phyloP scores from a whole-genome alignment of 257 asterid genomes.

The Linderniella brevidens region DNA sequence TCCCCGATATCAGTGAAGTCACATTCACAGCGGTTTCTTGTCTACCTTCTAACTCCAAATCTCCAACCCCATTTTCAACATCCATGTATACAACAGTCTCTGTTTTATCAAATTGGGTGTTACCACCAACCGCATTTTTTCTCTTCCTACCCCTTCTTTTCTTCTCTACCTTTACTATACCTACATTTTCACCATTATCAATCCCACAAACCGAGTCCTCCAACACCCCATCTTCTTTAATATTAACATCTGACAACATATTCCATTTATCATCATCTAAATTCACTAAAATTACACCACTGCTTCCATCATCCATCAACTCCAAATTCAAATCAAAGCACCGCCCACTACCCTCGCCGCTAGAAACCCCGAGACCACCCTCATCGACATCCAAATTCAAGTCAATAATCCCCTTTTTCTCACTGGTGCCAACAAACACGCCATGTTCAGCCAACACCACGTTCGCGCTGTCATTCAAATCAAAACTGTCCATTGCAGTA shows the following conservation, averaged over 20 bases:
- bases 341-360: constrained; percentile 19
- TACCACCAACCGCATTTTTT: constrained; percentile 17
- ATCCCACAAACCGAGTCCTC: constrained; percentile 15
- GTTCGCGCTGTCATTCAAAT: constrained; percentile 32
- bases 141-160: constrained; percentile 61
- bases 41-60: constrained; percentile 15
- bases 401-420: constrained; percentile 32
- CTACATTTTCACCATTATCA: constrained; percentile 17
- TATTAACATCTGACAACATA: background rate
- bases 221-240: constrained; percentile 9
- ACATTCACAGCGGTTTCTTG: constrained; percentile 15
- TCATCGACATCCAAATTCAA: constrained; percentile 54
- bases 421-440: constrained; percentile 11
- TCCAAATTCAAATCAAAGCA: constrained; percentile 73
- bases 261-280: background rate
- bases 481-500: constrained; percentile 30
- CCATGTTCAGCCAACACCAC: constrained; percentile 15
- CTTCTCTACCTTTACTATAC: constrained; percentile 16
- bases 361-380: constrained; percentile 15
- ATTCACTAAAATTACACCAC: constrained; percentile 9
- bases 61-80: constrained; percentile 9
- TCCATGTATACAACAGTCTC: constrained; percentile 16
- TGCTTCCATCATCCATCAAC: constrained; percentile 32
- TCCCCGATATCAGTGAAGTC: constrained; percentile 14
- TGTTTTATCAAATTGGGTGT: constrained; percentile 12